phyloP scores from a whole-genome alignment of 345 rosid genomes.

The Eutrema japonicum region DNA sequence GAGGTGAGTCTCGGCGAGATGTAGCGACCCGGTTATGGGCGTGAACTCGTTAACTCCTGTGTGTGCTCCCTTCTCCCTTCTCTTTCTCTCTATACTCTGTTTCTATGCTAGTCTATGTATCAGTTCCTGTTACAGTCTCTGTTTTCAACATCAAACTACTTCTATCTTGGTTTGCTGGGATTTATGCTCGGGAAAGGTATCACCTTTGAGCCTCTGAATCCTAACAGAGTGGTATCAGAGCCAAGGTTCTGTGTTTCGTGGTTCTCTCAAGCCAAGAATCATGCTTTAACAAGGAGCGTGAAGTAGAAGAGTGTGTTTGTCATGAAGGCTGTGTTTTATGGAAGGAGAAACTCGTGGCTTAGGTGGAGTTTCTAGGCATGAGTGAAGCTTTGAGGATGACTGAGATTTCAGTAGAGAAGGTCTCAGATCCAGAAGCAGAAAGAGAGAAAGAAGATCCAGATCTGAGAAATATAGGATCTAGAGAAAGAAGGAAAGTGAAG shows the following conservation, averaged over 20 bases:
- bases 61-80: too few species aligned
- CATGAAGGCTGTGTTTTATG: background rate
- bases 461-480: background rate
- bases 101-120: too few species aligned
- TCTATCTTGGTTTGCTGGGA: background rate
- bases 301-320: background rate
- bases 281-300: background rate
- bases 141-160: background rate
- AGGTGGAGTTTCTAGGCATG: background rate
- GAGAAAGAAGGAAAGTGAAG: background rate
- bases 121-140: too few species aligned
- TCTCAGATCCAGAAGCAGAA: too few species aligned
- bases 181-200: background rate
- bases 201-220: background rate
- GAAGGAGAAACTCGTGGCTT: background rate
- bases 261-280: conserved; percentile 12
- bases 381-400: background rate
- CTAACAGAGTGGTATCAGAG: background rate
- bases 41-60: too few species aligned
- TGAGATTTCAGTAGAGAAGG: background rate
- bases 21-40: too few species aligned
- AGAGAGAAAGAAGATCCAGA: background rate
- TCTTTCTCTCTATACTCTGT: too few species aligned
- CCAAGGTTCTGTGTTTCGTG: background rate
- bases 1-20: too few species aligned